Conservation (phyloP, 2,329 filamentous ascomycete genomes). For the Botrytis pseudocinerea region DNA sequence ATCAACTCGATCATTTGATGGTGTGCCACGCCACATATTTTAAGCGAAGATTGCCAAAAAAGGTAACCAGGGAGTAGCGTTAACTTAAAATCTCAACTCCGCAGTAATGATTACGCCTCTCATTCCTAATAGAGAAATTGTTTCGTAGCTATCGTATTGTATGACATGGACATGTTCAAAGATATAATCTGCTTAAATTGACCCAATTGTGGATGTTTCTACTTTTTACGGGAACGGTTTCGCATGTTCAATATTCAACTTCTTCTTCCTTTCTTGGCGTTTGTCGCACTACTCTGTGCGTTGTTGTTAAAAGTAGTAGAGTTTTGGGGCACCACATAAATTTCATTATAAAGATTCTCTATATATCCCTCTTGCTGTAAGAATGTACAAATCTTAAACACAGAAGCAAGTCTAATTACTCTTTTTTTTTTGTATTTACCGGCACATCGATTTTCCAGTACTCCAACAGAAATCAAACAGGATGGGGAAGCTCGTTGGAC, state of each 20-base stretch:
- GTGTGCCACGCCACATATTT: not conserved
- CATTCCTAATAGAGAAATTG: not conserved
- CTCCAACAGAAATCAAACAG: not conserved
- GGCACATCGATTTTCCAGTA: no score
- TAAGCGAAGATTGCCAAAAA: not conserved
- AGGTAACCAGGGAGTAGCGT: constrained; percentile 9
- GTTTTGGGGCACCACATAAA: no score
- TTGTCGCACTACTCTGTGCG: no score
- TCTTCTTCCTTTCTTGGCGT: not conserved
- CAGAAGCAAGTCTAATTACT: not conserved
- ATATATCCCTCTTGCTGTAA: no score
- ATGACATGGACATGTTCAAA: not conserved
- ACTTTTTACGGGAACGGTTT: not conserved
- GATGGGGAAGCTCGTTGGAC: constrained; percentile 16
- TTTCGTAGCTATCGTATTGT: not conserved
- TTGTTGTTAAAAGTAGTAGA: not conserved
- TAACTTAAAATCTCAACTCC: no score
- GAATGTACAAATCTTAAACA: not conserved
- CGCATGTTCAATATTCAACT: not conserved
- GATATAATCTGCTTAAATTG: not conserved
- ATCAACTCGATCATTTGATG: not conserved
- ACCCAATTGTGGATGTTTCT: not conserved
- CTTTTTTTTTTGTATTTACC: not conserved
- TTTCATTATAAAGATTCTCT: not conserved
- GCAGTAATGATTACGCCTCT: not conserved